These are phyloP conservation scores for Gremmenia infestans DNA, from an alignment of 2,329 filamentous ascomycete species.

Conservation along the genomic window DNA sequence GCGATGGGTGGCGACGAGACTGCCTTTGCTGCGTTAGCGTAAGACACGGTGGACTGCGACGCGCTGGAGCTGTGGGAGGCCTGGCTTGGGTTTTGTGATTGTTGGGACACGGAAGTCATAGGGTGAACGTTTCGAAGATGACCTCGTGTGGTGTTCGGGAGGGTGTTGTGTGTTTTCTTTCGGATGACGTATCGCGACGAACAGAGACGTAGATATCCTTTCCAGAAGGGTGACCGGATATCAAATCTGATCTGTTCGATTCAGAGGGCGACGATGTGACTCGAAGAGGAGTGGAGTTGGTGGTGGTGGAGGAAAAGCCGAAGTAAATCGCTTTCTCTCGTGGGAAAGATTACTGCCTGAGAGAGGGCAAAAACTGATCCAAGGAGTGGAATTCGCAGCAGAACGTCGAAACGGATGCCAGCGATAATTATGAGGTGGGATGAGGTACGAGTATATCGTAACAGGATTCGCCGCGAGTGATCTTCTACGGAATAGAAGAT, in stretches of 20 bases:
- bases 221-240: slow-evolving; percentile 25
- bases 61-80: slow-evolving; percentile 52
- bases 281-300: slow-evolving; percentile 18
- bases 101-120: slow-evolving; percentile 35
- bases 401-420: slow-evolving; percentile 14
- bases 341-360: slow-evolving; percentile 17
- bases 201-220: slow-evolving; percentile 18
- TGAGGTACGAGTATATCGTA: slow-evolving; percentile 14
- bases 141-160: slow-evolving; percentile 19
- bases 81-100: slow-evolving; percentile 34
- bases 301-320: slow-evolving; percentile 22
- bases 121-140: slow-evolving; percentile 24
- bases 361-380: slow-evolving; percentile 20
- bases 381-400: slow-evolving; percentile 17
- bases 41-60: slow-evolving; percentile 52
- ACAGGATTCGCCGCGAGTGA: slow-evolving; percentile 24
- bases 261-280: slow-evolving; percentile 10
- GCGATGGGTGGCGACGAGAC: slow-evolving; percentile 56
- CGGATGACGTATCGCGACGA: slow-evolving; percentile 30
- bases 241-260: slow-evolving; percentile 22
- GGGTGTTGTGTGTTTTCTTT: neutral
- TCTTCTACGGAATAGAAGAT: slow-evolving; percentile 32
- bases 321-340: slow-evolving; percentile 32
- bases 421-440: slow-evolving; percentile 13
- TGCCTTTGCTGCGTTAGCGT: slow-evolving; percentile 64